Percentiles rank a stretch among this genome's conserved stretches.
phyloP scores from a whole-genome alignment of 352 stramenopile species.

The Phytopythium litorale region DNA sequence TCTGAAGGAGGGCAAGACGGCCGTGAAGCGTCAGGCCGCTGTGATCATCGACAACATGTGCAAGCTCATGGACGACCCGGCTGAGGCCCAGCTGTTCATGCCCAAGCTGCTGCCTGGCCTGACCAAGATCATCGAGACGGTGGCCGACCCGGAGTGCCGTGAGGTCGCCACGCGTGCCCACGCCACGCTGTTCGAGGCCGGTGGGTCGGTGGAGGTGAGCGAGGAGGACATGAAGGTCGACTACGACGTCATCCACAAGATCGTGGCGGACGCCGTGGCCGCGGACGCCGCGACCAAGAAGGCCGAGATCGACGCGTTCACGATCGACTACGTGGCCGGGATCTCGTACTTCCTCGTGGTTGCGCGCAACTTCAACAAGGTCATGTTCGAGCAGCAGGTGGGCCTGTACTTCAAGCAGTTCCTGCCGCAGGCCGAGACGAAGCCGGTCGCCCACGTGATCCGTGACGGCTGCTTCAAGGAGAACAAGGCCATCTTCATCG shows the following conservation, averaged over 20 bases:
- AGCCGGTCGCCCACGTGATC: slow-evolving; percentile 66
- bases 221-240: slow-evolving; percentile 92
- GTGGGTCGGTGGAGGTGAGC: slow-evolving; percentile 90
- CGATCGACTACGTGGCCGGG: slow-evolving; percentile 86
- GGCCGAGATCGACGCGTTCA: slow-evolving; percentile 86
- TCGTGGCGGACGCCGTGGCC: slow-evolving; percentile 77
- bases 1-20: slow-evolving; percentile 94
- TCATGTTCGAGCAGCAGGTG: slow-evolving; percentile 93
- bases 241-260: slow-evolving; percentile 78
- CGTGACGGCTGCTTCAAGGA: slow-evolving; percentile 87
- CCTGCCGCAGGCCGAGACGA: slow-evolving; percentile 55
- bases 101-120: slow-evolving; percentile 96
- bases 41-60: slow-evolving; percentile 99
- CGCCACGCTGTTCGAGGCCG: slow-evolving; percentile 91
- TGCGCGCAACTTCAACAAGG: slow-evolving; percentile 92
- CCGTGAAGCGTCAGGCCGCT: slow-evolving; percentile 96
- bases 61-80: slow-evolving; percentile 97
- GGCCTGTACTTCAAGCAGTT: slow-evolving; percentile 86
- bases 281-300: slow-evolving; percentile 79
- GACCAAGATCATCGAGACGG: slow-evolving; percentile 94
- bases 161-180: slow-evolving; percentile 93
- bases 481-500: slow-evolving; percentile 90
- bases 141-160: slow-evolving; percentile 97
- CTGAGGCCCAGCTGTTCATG: slow-evolving; percentile 97
- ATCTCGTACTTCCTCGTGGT: slow-evolving; percentile 87